phyloP scores from a whole-genome alignment of 2,329 filamentous ascomycete species.

The Zymoseptoria crescenta region DNA sequence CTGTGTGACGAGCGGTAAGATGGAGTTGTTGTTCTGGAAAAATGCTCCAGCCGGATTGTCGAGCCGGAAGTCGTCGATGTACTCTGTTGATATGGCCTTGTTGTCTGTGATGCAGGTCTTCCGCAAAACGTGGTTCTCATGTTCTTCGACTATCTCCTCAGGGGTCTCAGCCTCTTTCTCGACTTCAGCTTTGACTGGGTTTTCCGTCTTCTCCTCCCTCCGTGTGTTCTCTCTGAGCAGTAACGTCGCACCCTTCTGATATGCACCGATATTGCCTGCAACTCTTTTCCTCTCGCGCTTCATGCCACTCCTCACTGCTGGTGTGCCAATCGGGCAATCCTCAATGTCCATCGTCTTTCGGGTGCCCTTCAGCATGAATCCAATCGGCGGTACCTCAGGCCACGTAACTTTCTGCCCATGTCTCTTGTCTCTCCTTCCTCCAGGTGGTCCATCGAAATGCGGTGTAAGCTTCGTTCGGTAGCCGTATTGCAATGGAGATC shows the following conservation, averaged over 20 bases:
- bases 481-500: constrained; percentile 80
- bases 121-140: constrained; percentile 59
- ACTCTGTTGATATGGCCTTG: constrained; percentile 77
- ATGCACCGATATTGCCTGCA: constrained; percentile 59
- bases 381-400: constrained; percentile 65
- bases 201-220: constrained; percentile 48
- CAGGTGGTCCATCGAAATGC: constrained; percentile 76
- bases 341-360: constrained; percentile 84
- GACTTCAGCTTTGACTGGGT: constrained; percentile 28
- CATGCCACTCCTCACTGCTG: constrained; percentile 73
- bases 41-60: constrained; percentile 88
- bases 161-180: constrained; percentile 31
- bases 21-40: constrained; percentile 99
- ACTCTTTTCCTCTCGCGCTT: constrained; percentile 71
- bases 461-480: constrained; percentile 97
- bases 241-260: constrained; percentile 76
- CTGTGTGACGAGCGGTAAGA: constrained; percentile 75
- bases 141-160: constrained; percentile 48
- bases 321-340: constrained; percentile 91
- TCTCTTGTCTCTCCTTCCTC: constrained; percentile 40
- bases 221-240: constrained; percentile 78
- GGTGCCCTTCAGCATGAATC: constrained; percentile 82
- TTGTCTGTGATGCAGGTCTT: constrained; percentile 86
- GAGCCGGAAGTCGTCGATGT: constrained; percentile 76
- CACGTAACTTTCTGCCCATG: constrained; percentile 51